Conservation (phyloP, 495 filamentous ascomycete species). For the Penicillium argentinense region DNA sequence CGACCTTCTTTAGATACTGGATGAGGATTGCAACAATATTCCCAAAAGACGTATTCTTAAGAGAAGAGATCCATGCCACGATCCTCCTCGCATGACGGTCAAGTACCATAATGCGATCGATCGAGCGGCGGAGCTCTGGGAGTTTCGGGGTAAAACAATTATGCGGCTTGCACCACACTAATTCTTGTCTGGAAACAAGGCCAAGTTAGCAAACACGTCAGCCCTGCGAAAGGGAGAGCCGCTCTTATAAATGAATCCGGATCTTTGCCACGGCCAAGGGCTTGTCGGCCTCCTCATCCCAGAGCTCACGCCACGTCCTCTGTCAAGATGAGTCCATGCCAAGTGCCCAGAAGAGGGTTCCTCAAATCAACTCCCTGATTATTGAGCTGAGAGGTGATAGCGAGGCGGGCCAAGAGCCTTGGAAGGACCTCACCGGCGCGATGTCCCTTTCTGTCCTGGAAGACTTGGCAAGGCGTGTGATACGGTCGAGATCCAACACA, state of each 20-base stretch:
- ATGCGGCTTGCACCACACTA: too few species aligned
- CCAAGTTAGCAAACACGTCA: not conserved
- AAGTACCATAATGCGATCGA: too few species aligned
- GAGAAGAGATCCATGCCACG: too few species aligned
- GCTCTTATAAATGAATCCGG: not conserved
- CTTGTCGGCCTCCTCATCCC: not conserved
- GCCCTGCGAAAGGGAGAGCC: not conserved
- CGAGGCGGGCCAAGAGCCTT: not conserved
- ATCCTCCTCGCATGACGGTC: too few species aligned
- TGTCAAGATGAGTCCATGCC: not conserved
- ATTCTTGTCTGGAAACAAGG: not conserved
- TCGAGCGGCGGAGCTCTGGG: not conserved
- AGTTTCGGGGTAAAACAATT: not conserved
- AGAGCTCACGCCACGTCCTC: too few species aligned
- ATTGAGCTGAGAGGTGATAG: too few species aligned
- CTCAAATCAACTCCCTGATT: not conserved
- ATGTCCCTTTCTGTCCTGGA: too few species aligned
- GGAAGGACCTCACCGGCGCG: not conserved
- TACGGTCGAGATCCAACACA: too few species aligned
- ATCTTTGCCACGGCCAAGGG: not conserved
- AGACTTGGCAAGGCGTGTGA: too few species aligned
- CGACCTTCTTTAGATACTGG: slow-evolving; percentile 15
- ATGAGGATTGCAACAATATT: not conserved
- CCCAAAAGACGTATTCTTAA: too few species aligned
- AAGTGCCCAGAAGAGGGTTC: not conserved